Conservation (phyloP, 208 protist genomes). For the Trypanosoma grayi region DNA sequence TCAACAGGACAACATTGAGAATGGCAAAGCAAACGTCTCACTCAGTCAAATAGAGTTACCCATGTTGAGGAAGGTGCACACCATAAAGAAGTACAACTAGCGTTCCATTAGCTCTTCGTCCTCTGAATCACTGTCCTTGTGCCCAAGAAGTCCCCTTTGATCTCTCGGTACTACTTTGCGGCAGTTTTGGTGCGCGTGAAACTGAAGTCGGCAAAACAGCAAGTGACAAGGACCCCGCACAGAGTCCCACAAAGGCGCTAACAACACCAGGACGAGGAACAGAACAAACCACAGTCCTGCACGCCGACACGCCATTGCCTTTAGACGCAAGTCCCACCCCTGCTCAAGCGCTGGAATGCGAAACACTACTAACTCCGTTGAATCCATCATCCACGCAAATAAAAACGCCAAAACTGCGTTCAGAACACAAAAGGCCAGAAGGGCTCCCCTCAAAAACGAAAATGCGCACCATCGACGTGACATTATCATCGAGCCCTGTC, state of each 20-base stretch:
- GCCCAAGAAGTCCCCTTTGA: not conserved
- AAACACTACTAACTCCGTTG: conserved; percentile 19
- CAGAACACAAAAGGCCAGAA: conserved; percentile 18
- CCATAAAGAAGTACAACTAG: conserved; percentile 8
- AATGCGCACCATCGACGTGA: conserved; percentile 8
- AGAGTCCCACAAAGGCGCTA: conserved; percentile 4
- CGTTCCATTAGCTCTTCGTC: conserved; percentile 6
- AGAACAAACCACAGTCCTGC: conserved; percentile 19
- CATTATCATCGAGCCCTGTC: not conserved
- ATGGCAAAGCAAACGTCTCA: not conserved
- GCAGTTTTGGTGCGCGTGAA: conserved; percentile 11
- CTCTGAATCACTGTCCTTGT: conserved; percentile 24
- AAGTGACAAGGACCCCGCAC: conserved; percentile 10
- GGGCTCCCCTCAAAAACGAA: conserved; percentile 9
- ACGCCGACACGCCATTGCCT: conserved; percentile 27
- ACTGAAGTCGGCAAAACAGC: conserved; percentile 9
- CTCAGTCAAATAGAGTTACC: not conserved
- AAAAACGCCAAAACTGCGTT: conserved; percentile 23
- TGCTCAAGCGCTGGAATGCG: conserved; percentile 20
- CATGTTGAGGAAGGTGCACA: not conserved
- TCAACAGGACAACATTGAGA: not conserved
- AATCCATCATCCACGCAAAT: conserved; percentile 33
- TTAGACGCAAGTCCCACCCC: conserved; percentile 19
- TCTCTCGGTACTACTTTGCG: conserved; percentile 15
- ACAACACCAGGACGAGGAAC: conserved; percentile 10